A percentile compares a stretch with the other conserved stretches of the same genome.
Conservation (phyloP, 495 filamentous ascomycete species). For the Rostrohypoxylon terebratum region DNA sequence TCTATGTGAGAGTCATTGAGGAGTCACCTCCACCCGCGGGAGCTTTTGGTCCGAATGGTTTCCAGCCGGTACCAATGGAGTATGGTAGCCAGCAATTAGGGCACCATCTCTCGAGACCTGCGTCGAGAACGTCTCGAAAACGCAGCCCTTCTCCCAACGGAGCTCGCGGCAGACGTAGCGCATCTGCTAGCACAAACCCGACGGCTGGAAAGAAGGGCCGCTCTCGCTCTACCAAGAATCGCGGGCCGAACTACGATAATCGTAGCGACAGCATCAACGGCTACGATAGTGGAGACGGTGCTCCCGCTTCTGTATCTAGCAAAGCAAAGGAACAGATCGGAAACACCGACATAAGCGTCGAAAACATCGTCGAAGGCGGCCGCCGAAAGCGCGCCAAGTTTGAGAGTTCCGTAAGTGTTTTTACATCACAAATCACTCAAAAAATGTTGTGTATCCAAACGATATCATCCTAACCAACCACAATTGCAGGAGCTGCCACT, state of each 20-base stretch:
- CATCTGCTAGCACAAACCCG: slow-evolving; percentile 70
- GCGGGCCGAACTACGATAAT: slow-evolving; percentile 72
- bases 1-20: slow-evolving; percentile 89
- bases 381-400: slow-evolving; percentile 97
- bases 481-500: slow-evolving; percentile 84
- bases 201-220: slow-evolving; percentile 69
- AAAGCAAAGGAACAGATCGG: slow-evolving; percentile 83
- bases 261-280: slow-evolving; percentile 73
- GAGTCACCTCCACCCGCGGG: slow-evolving; percentile 64
- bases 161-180: slow-evolving; percentile 79
- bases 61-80: slow-evolving; percentile 53
- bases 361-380: slow-evolving; percentile 97
- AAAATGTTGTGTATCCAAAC: slow-evolving; percentile 30
- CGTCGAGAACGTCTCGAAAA: slow-evolving; percentile 74
- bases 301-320: slow-evolving; percentile 77
- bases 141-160: slow-evolving; percentile 85
- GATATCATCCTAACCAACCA: slow-evolving; percentile 33
- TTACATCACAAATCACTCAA: not conserved
- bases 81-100: slow-evolving; percentile 65
- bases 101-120: slow-evolving; percentile 71
- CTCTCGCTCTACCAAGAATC: slow-evolving; percentile 76
- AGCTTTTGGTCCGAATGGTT: slow-evolving; percentile 51
- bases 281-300: slow-evolving; percentile 85
- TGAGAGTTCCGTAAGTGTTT: slow-evolving; percentile 87
- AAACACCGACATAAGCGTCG: slow-evolving; percentile 96